These are phyloP conservation scores for Helianthus tuberosus DNA, from an alignment of 129 eudicot species.

Conservation along the genomic window DNA sequence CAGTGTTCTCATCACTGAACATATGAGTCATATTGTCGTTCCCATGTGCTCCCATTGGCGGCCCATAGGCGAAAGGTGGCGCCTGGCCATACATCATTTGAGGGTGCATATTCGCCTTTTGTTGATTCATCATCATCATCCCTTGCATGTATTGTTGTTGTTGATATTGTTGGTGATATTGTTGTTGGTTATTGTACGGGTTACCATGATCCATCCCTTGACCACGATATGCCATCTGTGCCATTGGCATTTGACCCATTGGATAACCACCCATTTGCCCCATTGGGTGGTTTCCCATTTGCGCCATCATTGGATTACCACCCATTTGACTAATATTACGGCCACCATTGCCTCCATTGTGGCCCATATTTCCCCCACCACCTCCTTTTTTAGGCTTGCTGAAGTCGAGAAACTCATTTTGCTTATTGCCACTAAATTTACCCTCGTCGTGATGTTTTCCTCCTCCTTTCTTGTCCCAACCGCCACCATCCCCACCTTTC, in stretches of 20 bases:
- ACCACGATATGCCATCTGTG: constrained; percentile 36
- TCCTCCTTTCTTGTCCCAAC: constrained; percentile 37
- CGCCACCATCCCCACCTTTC: constrained; percentile 30
- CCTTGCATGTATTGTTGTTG: constrained; percentile 61
- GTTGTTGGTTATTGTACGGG: constrained; percentile 40
- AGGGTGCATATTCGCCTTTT: constrained; percentile 51
- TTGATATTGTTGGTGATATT: constrained; percentile 28
- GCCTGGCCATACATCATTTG: constrained; percentile 62
- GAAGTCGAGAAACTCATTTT: constrained; percentile 46
- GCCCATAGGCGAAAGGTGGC: constrained; percentile 49
- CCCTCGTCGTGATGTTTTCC: constrained; percentile 41
- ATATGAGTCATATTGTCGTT: constrained; percentile 52
- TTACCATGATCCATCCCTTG: constrained; percentile 59
- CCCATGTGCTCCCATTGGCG: constrained; percentile 47
- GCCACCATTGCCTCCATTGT: constrained; percentile 38
- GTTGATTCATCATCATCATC: constrained; percentile 87
- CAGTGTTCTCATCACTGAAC: constrained; percentile 80
- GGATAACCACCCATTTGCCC: constrained; percentile 54
- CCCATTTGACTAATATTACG: constrained; percentile 43
- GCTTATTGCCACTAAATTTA: constrained; percentile 47
- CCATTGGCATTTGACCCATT: constrained; percentile 47
- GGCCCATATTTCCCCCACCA: constrained; percentile 12
- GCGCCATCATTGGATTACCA: constrained; percentile 33
- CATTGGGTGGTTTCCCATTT: constrained; percentile 36
- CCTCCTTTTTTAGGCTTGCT: constrained; percentile 40